A percentile compares a stretch with the other conserved stretches of the same genome.
Evolutionary conservation across 177 flowering plant species (phyloP).

Genomic region (Vitis hybrid): DNA sequence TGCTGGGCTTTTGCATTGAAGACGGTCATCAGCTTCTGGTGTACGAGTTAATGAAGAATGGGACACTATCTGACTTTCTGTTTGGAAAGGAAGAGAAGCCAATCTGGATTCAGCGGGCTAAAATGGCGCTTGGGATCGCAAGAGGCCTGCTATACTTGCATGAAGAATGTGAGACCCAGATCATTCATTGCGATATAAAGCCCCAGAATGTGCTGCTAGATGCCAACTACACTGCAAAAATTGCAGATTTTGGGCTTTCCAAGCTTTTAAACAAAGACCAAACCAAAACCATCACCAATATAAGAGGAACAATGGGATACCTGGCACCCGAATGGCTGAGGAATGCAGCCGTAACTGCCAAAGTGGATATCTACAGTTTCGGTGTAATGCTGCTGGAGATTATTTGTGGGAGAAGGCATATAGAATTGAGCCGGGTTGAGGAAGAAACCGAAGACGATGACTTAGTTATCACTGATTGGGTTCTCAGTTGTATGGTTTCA

Average conservation of each 20-base stretch:
- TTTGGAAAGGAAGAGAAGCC: slow-evolving; percentile 13
- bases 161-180: slow-evolving; percentile 25
- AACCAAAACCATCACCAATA: slow-evolving; percentile 26
- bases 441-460: slow-evolving; percentile 21
- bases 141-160: slow-evolving; percentile 30
- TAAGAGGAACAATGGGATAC: slow-evolving; percentile 32
- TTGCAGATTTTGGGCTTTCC: slow-evolving; percentile 38
- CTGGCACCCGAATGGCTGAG: slow-evolving; percentile 37
- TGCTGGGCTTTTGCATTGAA: slow-evolving; percentile 22
- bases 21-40: slow-evolving; percentile 12
- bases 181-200: slow-evolving; percentile 35
- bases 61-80: slow-evolving; percentile 14
- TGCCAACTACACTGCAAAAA: slow-evolving; percentile 18
- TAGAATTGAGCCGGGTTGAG: slow-evolving; percentile 18
- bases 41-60: slow-evolving; percentile 28
- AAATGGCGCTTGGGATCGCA: slow-evolving; percentile 28
- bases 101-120: slow-evolving; percentile 20
- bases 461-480: slow-evolving; percentile 17
- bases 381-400: slow-evolving; percentile 38
- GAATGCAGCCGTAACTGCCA: slow-evolving; percentile 20
- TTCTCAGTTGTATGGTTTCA: slow-evolving; percentile 7
- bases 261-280: slow-evolving; percentile 36
- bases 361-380: slow-evolving; percentile 34
- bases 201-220: slow-evolving; percentile 35
- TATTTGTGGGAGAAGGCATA: slow-evolving; percentile 28